Evolutionary conservation across 2,329 filamentous ascomycete genomes (phyloP).

Genomic region (Penicillium brevicompactum): DNA sequence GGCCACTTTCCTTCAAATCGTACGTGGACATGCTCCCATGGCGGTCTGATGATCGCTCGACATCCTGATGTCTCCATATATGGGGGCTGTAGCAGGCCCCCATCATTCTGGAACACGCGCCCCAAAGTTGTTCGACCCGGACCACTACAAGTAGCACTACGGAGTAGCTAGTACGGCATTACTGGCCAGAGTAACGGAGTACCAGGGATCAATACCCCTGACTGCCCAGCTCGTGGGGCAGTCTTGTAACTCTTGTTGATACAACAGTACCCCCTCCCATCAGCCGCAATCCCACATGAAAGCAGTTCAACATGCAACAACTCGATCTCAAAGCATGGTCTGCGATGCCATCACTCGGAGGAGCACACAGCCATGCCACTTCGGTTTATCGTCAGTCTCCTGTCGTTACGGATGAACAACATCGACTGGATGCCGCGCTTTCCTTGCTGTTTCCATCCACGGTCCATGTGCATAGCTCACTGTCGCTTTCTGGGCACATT

Average conservation of each 20-base stretch:
- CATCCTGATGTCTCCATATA: background rate
- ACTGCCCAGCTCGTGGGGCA: background rate
- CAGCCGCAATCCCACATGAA: background rate
- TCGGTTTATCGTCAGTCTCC: background rate
- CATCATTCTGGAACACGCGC: constrained; percentile 1
- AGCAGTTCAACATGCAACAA: constrained; percentile 3
- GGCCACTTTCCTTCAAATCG: constrained; percentile 7
- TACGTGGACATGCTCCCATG: constrained; percentile 11
- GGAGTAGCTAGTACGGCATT: no score
- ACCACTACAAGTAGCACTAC: background rate
- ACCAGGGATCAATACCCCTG: background rate
- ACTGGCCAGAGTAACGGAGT: no score
- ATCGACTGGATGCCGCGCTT: constrained; percentile 32
- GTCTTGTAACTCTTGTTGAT: background rate
- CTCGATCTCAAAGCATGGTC: constrained; percentile 11
- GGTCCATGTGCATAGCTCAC: constrained; percentile 28
- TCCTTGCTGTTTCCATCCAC: constrained; percentile 35
- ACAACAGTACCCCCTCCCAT: background rate
- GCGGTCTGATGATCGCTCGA: constrained; percentile 13
- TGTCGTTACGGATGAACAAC: constrained; percentile 18
- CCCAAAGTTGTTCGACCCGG: background rate
- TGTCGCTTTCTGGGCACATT: constrained; percentile 32
- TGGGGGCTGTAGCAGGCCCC: constrained; percentile 10
- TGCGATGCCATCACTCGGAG: constrained; percentile 8
- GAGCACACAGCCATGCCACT: constrained; percentile 1